Evolutionary conservation across 805 yeast genomes (phyloP).

Genomic region (Yarrowia porcina): DNA sequence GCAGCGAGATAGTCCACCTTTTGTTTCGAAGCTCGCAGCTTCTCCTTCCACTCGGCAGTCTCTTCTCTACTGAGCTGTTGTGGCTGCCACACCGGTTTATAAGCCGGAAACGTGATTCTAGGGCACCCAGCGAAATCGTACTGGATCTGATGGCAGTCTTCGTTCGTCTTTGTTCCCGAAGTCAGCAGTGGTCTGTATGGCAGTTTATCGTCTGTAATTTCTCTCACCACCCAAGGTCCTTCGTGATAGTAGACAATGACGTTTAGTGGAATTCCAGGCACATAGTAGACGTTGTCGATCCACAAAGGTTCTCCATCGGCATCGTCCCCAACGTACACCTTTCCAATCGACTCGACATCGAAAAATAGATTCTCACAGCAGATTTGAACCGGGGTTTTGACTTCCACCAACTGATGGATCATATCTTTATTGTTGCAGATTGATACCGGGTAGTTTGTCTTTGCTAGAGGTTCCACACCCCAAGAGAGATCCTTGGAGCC

Average conservation of each 20-base stretch:
- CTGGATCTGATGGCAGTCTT: constrained; percentile 4
- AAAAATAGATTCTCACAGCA: constrained; percentile 10
- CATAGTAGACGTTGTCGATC: constrained; percentile 12
- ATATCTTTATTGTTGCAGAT: constrained; percentile 14
- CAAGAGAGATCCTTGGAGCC: background rate
- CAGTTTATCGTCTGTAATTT: background rate
- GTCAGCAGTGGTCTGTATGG: background rate
- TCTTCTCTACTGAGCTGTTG: constrained; percentile 7
- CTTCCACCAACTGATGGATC: background rate
- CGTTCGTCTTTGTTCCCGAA: background rate
- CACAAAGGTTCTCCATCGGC: background rate
- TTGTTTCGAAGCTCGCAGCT: constrained; percentile 3
- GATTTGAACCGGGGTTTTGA: background rate
- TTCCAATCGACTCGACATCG: constrained; percentile 6
- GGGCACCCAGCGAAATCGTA: constrained; percentile 16
- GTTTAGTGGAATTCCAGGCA: constrained; percentile 18
- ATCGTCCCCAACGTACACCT: constrained; percentile 12
- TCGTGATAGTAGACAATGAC: constrained; percentile 11
- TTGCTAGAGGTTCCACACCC: background rate
- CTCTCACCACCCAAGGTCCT: background rate
- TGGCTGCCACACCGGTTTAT: constrained; percentile 15
- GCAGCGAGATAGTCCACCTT: constrained; percentile 15
- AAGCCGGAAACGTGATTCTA: constrained; percentile 5
- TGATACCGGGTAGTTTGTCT: background rate
- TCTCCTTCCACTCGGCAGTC: background rate